phyloP scores from a whole-genome alignment of 2,329 filamentous ascomycete species.

The Diaporthe batatas region DNA sequence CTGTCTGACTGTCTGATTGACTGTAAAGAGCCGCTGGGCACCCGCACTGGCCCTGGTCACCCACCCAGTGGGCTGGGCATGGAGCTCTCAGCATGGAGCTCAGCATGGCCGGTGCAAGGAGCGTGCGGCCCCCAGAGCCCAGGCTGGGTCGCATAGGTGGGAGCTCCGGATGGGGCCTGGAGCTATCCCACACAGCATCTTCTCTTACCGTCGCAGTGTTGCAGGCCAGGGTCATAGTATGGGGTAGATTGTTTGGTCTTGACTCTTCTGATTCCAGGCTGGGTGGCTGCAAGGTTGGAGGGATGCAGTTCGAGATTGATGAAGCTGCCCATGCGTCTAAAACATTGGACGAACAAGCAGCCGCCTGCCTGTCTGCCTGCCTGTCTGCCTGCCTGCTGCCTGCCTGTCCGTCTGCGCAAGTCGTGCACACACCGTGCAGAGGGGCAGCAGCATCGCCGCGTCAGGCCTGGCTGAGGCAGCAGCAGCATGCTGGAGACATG shows the following conservation, averaged over 20 bases:
- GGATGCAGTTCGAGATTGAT: conserved; percentile 35
- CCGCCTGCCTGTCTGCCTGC: neutral
- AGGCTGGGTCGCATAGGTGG: conserved; percentile 17
- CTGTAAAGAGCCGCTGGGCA: neutral
- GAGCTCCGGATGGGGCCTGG: conserved; percentile 23
- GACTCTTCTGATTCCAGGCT: neutral
- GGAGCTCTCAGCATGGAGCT: conserved; percentile 21
- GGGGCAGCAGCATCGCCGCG: neutral
- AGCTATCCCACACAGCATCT: conserved; percentile 19
- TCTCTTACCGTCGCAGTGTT: conserved; percentile 3
- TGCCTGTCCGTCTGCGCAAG: neutral
- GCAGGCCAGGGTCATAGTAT: conserved; percentile 29
- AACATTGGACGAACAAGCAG: conserved; percentile 32
- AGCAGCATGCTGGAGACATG: neutral
- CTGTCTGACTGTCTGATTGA: neutral
- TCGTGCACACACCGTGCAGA: neutral
- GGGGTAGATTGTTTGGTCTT: conserved; percentile 27
- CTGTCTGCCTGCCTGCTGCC: too few species aligned
- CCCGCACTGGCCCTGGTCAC: conserved; percentile 2
- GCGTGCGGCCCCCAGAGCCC: conserved; percentile 2
- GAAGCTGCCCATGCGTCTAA: conserved; percentile 17
- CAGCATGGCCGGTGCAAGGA: conserved; percentile 21
- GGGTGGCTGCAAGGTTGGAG: conserved; percentile 24
- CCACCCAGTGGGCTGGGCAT: conserved; percentile 13
- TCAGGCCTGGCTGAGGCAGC: neutral